These are phyloP conservation scores for Lithospermum erythrorhizon DNA, from an alignment of 257 asterid genomes.

Conservation along the genomic window DNA sequence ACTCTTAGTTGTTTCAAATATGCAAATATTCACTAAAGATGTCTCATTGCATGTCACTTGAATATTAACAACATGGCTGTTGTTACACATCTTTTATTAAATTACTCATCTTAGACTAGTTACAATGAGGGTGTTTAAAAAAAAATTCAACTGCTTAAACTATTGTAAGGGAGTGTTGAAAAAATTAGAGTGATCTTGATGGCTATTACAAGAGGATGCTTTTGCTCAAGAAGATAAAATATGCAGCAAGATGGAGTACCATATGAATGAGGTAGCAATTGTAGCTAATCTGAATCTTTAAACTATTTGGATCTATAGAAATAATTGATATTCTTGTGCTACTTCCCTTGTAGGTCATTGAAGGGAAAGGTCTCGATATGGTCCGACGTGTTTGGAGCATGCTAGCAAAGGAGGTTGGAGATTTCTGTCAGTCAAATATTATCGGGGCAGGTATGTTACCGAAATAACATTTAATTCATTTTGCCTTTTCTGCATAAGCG, in stretches of 20 bases:
- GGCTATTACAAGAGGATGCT: slow-evolving; percentile 95
- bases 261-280: slow-evolving; percentile 61
- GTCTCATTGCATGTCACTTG: neutral
- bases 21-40: too few relatives aligned
- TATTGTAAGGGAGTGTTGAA: too few relatives aligned
- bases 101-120: neutral
- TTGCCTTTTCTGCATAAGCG: neutral
- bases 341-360: slow-evolving; percentile 49
- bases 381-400: slow-evolving; percentile 99
- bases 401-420: slow-evolving; percentile 89
- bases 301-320: slow-evolving; percentile 1
- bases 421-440: slow-evolving; percentile 82
- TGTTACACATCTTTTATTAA: neutral
- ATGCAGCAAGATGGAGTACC: slow-evolving; percentile 84
- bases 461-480: neutral
- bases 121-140: too few relatives aligned
- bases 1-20: neutral
- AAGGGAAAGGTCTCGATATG: slow-evolving; percentile 96
- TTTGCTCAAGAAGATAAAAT: slow-evolving; percentile 93
- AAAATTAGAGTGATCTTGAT: slow-evolving; percentile 96
- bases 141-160: too few relatives aligned
- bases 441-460: slow-evolving; percentile 68
- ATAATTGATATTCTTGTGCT: neutral
- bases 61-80: too few relatives aligned
- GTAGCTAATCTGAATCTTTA: slow-evolving; percentile 9